Conservation (phyloP, 768 basidiomycete genomes). For the Russula emetica region DNA sequence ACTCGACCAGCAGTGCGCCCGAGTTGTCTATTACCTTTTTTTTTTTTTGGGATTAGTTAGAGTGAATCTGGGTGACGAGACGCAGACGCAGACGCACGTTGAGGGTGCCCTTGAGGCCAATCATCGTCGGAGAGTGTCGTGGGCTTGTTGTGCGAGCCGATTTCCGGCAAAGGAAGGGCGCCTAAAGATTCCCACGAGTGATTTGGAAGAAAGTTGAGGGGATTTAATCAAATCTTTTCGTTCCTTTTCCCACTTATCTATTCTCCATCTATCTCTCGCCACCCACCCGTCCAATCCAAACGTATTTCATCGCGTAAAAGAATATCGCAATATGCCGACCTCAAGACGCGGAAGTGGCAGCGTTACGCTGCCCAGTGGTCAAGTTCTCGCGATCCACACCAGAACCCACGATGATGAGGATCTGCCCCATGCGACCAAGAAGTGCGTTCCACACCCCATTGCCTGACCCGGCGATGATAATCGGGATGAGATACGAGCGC, state of each 20-base stretch:
- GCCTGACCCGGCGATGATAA: constrained; percentile 9
- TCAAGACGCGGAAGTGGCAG: constrained; percentile 79
- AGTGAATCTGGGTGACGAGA: neutral
- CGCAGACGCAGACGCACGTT: constrained; percentile 52
- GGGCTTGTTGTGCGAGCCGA: neutral
- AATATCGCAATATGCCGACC: constrained; percentile 44
- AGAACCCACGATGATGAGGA: constrained; percentile 83
- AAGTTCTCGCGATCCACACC: constrained; percentile 81
- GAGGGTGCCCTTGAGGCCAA: constrained; percentile 89
- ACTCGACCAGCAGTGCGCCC: constrained; percentile 89
- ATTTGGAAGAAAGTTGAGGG: neutral
- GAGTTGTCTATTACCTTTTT: constrained; percentile 93
- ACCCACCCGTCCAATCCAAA: constrained; percentile 10
- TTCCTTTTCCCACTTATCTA: constrained; percentile 15
- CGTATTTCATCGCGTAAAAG: constrained; percentile 2
- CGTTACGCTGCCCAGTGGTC: constrained; percentile 65
- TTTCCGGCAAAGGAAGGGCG: neutral
- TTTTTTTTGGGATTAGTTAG: constrained; percentile 1
- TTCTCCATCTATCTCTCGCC: constrained; percentile 25
- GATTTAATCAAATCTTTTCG: too few relatives aligned
- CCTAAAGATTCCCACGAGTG: constrained; percentile 20
- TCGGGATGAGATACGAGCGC: constrained; percentile 17
- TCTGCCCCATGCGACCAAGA: constrained; percentile 92
- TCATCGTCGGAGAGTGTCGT: constrained; percentile 49
- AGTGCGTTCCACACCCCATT: constrained; percentile 43